Conservation (phyloP, 2,329 filamentous ascomycete species). For the Penicillium janthinellum region DNA sequence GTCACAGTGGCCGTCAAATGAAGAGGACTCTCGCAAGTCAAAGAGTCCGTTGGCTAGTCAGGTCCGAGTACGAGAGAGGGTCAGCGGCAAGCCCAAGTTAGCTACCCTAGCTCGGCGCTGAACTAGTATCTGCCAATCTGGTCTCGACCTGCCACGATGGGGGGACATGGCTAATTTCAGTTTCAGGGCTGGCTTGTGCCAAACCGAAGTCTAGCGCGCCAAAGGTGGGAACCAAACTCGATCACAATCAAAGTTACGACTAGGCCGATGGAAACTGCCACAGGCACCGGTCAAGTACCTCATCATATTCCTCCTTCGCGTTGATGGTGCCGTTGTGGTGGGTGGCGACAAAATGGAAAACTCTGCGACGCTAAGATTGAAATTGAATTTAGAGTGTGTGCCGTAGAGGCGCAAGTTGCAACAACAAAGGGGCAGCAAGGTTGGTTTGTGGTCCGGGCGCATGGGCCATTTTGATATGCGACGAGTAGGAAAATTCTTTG, state of each 20-base stretch:
- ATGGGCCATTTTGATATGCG: conserved; percentile 3
- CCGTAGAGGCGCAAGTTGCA: background rate
- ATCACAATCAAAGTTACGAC: background rate
- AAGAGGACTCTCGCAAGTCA: background rate
- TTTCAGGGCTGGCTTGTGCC: conserved; percentile 8
- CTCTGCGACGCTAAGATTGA: conserved; percentile 19
- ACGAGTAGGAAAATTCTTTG: background rate
- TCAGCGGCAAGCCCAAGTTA: background rate
- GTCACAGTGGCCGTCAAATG: background rate
- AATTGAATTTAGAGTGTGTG: conserved; percentile 5
- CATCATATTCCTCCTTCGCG: background rate
- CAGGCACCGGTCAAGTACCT: background rate
- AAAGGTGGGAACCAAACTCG: background rate
- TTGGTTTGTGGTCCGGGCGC: conserved; percentile 18
- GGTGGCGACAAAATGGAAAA: conserved; percentile 23
- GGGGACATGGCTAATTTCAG: background rate
- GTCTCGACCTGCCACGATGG: conserved; percentile 5
- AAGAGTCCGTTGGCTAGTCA: background rate
- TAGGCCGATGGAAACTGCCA: background rate
- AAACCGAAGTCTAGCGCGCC: conserved; percentile 5
- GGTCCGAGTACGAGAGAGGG: background rate
- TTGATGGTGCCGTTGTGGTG: conserved; percentile 2
- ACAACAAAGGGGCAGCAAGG: background rate
- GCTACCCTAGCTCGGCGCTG: background rate
- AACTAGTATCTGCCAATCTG: background rate